Base-by-base conservation (phyloP, 306 rosid genomes). In the Parietaria judaica region DNA sequence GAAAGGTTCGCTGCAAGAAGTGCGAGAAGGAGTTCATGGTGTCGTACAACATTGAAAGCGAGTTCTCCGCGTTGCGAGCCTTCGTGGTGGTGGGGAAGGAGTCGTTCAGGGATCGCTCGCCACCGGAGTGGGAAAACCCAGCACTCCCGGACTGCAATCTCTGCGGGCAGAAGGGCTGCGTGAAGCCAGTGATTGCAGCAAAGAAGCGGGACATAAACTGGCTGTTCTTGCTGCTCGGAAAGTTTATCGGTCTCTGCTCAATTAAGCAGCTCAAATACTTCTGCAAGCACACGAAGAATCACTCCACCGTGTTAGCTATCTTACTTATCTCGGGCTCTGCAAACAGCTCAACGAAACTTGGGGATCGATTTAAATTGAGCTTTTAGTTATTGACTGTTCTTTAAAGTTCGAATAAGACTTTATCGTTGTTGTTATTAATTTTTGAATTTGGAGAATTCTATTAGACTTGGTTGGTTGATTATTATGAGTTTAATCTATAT, bases 201-300 rank as follows among this genome's bases (percentile, higher is more conserved):
- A 45, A 65, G 3, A 78, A 71, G 67, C 70, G 64, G 14, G 4
- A 6, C 0, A 83, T 89, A 36, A 86, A 89, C 11, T 85, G 96
- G 89, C 43, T 89, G 56, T 85, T 85, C 63, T 58, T 89, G 63
- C 66, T 85, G 2, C 14, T 83, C 6, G 86, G 90, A 0, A 78
- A 81, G 44, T 58, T 76, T 77, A 51, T 89, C 5, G 83, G 86
- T 0, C 61, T 60, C 8, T 81, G 86, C 52, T 81, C 82, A 0
- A 77, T 84, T 2, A 68, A 67, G 1, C 86, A 83, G 8, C 56
- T 88, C 67, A 85, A 70, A 49, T 81, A 83, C 50, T 83, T 85
- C 44, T 81, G 88, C 52, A 69, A 62, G 50, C 72, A 80, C 36
- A 81, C 81, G 0, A 16, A 10, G 0, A 77, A 56, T 39, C 96